Evolutionary conservation across 805 yeast genomes (phyloP).

Genomic region (Blastobotrys americana): DNA sequence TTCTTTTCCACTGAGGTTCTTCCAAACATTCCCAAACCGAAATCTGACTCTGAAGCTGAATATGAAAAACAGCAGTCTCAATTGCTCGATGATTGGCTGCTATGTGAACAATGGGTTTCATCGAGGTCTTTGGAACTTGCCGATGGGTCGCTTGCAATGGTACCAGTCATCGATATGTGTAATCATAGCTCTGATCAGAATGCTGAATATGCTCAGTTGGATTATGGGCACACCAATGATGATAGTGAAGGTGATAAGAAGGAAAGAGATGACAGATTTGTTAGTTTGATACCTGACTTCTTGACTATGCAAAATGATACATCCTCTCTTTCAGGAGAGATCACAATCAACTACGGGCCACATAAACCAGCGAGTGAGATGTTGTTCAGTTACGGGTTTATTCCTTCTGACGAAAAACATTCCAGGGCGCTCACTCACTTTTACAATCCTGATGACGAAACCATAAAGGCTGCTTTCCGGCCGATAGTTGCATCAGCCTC

Average conservation of each 20-base stretch:
- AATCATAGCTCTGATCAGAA: slow-evolving; percentile 35
- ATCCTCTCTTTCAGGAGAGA: slow-evolving; percentile 21
- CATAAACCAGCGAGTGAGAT: slow-evolving; percentile 31
- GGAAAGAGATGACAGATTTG: slow-evolving; percentile 9
- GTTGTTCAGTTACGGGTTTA: slow-evolving; percentile 35
- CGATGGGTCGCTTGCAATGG: slow-evolving; percentile 34
- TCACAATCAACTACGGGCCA: slow-evolving; percentile 33
- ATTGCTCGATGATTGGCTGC: slow-evolving; percentile 23
- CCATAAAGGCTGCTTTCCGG: too few species aligned
- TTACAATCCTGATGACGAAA: slow-evolving; percentile 19
- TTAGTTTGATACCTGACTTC: slow-evolving; percentile 8
- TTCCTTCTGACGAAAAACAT: slow-evolving; percentile 21
- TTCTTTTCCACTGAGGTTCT: slow-evolving; percentile 15
- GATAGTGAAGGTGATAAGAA: background rate
- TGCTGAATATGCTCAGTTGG: slow-evolving; percentile 30
- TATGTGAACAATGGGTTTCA: slow-evolving; percentile 32
- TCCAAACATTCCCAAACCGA: slow-evolving; percentile 1
- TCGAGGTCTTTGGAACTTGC: slow-evolving; percentile 31
- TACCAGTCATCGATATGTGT: slow-evolving; percentile 49
- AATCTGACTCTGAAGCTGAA: background rate
- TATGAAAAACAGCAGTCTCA: slow-evolving; percentile 6
- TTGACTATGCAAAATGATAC: background rate
- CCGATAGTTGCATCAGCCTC: too few species aligned
- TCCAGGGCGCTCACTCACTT: slow-evolving; percentile 13
- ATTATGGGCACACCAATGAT: background rate